A percentile compares a stretch with the other conserved stretches of the same genome.
These are phyloP conservation scores for Hortaea werneckii DNA, from an alignment of 2,329 filamentous ascomycete species.

Conservation along the genomic window DNA sequence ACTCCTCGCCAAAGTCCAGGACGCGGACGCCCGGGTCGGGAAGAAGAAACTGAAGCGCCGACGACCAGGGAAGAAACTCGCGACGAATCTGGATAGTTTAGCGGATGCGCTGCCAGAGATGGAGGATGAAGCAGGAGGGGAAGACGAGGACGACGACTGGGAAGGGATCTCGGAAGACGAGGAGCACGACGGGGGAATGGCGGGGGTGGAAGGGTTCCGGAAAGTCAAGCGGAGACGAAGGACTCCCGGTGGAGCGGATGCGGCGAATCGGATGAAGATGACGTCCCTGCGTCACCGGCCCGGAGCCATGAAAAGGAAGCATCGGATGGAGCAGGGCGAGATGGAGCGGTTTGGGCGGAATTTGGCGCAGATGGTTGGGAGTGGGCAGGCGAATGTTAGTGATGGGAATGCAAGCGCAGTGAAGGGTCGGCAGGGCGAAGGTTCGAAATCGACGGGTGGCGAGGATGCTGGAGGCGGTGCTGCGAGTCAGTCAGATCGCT, in stretches of 20 bases:
- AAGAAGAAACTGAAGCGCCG: slow-evolving; percentile 47
- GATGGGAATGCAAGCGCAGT: neutral
- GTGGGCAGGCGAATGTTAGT: slow-evolving; percentile 10
- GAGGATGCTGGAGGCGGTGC: slow-evolving; percentile 14
- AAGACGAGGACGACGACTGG: slow-evolving; percentile 38
- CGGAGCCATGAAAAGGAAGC: slow-evolving; percentile 75
- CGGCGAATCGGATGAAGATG: slow-evolving; percentile 57
- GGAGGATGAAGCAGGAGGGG: slow-evolving; percentile 23
- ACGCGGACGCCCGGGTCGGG: slow-evolving; percentile 50
- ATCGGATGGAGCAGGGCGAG: slow-evolving; percentile 68
- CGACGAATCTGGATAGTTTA: slow-evolving; percentile 62
- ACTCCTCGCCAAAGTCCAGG: slow-evolving; percentile 45
- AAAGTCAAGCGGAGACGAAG: slow-evolving; percentile 10
- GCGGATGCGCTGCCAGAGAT: slow-evolving; percentile 68
- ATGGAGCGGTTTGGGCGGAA: slow-evolving; percentile 75
- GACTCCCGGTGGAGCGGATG: slow-evolving; percentile 15
- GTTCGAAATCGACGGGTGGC: slow-evolving; percentile 4
- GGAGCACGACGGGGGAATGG: slow-evolving; percentile 8
- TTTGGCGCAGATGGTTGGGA: slow-evolving; percentile 56
- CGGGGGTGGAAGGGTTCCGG: slow-evolving; percentile 9
- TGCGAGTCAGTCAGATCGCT: slow-evolving; percentile 48
- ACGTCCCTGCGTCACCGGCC: slow-evolving; percentile 65
- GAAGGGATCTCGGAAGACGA: slow-evolving; percentile 22
- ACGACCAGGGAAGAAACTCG: slow-evolving; percentile 66
- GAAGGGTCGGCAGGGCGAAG: slow-evolving; percentile 2